phyloP scores from a whole-genome alignment of 495 filamentous ascomycete genomes.

The Tuber calosporum region DNA sequence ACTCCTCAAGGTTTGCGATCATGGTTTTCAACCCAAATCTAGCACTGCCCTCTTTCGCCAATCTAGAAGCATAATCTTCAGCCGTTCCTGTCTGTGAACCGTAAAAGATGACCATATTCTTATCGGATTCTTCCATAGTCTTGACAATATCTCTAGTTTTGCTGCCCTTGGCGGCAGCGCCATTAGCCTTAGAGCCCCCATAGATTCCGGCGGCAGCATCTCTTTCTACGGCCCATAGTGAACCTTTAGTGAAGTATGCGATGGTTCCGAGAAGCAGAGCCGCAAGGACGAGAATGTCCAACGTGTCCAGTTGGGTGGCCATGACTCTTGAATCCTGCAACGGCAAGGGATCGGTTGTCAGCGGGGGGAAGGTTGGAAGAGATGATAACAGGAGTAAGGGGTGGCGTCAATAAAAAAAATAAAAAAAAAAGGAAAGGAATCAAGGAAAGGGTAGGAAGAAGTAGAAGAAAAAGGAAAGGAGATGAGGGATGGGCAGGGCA shows the following conservation, averaged over 20 bases:
- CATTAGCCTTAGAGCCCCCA: slow-evolving; percentile 53
- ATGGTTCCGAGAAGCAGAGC: slow-evolving; percentile 75
- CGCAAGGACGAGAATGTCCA: slow-evolving; percentile 85
- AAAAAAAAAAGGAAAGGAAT: slow-evolving; percentile 20
- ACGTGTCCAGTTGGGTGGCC: slow-evolving; percentile 82
- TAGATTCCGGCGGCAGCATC: slow-evolving; percentile 76
- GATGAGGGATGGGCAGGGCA: slow-evolving; percentile 12
- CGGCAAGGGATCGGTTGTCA: slow-evolving; percentile 26
- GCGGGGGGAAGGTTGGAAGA: background rate
- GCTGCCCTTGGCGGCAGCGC: slow-evolving; percentile 61
- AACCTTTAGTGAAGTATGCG: slow-evolving; percentile 96
- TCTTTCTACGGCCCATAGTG: slow-evolving; percentile 77
- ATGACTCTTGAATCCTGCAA: slow-evolving; percentile 48
- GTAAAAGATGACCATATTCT: slow-evolving; percentile 98
- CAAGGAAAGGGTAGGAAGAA: slow-evolving; percentile 25
- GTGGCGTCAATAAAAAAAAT: slow-evolving; percentile 11
- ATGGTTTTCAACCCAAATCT: slow-evolving; percentile 96
- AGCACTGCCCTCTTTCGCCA: slow-evolving; percentile 95
- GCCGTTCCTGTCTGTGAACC: slow-evolving; percentile 97
- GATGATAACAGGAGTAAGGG: slow-evolving; percentile 15
- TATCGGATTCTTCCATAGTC: slow-evolving; percentile 89
- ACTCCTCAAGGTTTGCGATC: slow-evolving; percentile 96
- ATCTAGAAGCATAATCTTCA: slow-evolving; percentile 94
- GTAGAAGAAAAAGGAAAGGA: slow-evolving; percentile 18
- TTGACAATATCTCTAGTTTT: slow-evolving; percentile 87